Base-by-base conservation (phyloP, 176 grass and related monocot genomes). In the Dactylis glomerata region DNA sequence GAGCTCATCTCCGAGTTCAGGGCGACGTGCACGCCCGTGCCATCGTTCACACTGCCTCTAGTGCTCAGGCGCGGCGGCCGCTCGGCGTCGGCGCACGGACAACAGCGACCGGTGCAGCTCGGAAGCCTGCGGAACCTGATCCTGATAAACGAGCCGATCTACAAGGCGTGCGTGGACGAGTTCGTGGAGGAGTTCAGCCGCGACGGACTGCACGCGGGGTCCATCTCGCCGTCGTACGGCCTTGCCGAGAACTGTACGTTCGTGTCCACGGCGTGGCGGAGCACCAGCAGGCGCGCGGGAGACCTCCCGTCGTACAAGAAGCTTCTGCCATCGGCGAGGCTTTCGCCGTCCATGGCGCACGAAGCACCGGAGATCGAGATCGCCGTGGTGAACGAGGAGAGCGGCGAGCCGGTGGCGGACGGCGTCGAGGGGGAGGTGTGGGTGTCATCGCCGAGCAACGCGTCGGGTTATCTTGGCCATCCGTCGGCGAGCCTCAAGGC, bases 211-310 rank as follows among this genome's bases (percentile, higher is more conserved):
- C 73, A 23, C 19, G 22, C 81, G 2, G 14, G 42, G 31, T 87
- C 84, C 26, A 10, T 94, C 50, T 78, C 92, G 3, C 89, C 84
- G 15, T 94, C 92, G 1, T 94, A 92, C 50, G 89, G 87, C 37
- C 84, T 92, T 66, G 89, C 87, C 0, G 89, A 92, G 78, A 92
- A 89, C 87, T 89, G 89, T 87, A 94, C 87, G 8, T 94, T 92
- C 51, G 89, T 94, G 31, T 94, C 89, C 81, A 92, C 92, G 0
- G 76, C 87, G 34, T 92, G 92, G 92, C 78, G 51, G 5, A 45
- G 42, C 42, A 30, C 3, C 9, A 6, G n/a, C 62, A 31, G 6
- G 3, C 32, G 19, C 30, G 16, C 1, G 3, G 51, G 15, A 17
- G 10, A 13, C 45, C 44, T 89, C 8, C 91, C 84, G 16, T 34